Evolutionary conservation across 2,329 filamentous ascomycete genomes (phyloP), one percentile per base, ranked within the genome.

Genomic region (Aspergillus persii): DNA sequence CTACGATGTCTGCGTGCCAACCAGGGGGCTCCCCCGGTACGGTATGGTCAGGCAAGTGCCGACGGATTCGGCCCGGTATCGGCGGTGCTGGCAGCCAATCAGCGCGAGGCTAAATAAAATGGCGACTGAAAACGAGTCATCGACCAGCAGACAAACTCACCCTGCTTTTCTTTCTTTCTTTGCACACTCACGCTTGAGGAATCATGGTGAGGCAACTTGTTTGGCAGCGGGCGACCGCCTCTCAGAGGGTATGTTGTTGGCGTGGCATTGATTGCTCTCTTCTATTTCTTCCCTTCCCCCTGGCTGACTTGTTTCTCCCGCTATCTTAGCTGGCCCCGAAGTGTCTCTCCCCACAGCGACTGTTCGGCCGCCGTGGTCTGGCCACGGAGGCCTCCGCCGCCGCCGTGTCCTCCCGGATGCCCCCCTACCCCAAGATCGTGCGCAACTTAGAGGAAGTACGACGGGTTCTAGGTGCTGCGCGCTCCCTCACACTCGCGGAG

Each of bases 401-500:
- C 49, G 55, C 56, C 4, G 50, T 57, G 15, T 77, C 80, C 56
- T 81, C 84, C 30, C 85, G 87, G 64, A 87, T 85, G 65, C 90
- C 92, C 50, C 91, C 91, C 30, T 97, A 97, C 78, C 83, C 89
- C 68, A 92, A 89, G 77, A 89, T 96, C 54, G 84, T 93, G 72
- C 84, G 84, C 70, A 90, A 89, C 68, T 89, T 96, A 63, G 82
- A 86, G 63, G 83, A 92, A 72, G 93, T 96, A 33, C 83, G 86
- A 56, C 84, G 85, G 56, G 85, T 96, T 8, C 84, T 97, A 36
- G 89, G 89, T 52, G 77, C 81, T 8, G 75, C 76, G 15, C 79
- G 83, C 31, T 76, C 83, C 57, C 85, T 99, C 60, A 97, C 94
- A 2, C 85, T 99, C 58, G 92, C 95, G 63, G 95, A 99, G 80